A percentile compares a stretch with the other conserved stretches of the same genome.
These are phyloP conservation scores for Malassezia pachydermatis DNA, from an alignment of 1,284 basidiomycete genomes.

Conservation along the genomic window DNA sequence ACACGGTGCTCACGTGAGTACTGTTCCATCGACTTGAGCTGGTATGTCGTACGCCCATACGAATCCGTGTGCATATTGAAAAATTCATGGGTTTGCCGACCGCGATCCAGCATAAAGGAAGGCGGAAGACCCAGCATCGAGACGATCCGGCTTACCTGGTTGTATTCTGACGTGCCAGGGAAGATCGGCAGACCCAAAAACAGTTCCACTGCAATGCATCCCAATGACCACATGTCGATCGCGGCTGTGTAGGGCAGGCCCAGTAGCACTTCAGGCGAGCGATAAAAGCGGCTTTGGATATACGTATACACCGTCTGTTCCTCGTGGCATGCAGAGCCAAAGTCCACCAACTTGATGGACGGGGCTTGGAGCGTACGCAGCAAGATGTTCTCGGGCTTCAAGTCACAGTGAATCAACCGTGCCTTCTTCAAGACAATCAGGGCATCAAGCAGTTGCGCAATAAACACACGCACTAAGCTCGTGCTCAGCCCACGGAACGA, in stretches of 20 bases:
- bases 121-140: conserved; percentile 96
- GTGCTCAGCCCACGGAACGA: conserved; percentile 95
- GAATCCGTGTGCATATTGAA: conserved; percentile 72
- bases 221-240: conserved; percentile 91
- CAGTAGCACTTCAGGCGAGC: conserved; percentile 90
- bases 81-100: conserved; percentile 89
- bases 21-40: conserved; percentile 83
- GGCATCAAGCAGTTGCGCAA: conserved; percentile 84
- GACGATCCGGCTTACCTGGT: conserved; percentile 88
- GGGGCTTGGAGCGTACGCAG: conserved; percentile 75
- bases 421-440: conserved; percentile 87
- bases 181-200: conserved; percentile 93
- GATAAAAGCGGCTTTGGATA: conserved; percentile 97
- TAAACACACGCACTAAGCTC: conserved; percentile 94
- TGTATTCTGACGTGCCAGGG: conserved; percentile 97
- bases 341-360: conserved; percentile 98
- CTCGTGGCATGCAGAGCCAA: conserved; percentile 96
- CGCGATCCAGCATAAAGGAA: conserved; percentile 82
- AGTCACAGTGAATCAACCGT: conserved; percentile 89
- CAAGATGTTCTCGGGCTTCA: conserved; percentile 59
- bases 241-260: conserved; percentile 86
- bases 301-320: conserved; percentile 98
- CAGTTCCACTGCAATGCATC: conserved; percentile 92
- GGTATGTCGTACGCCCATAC: conserved; percentile 76
- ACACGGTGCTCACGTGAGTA: conserved; percentile 88